A percentile compares a stretch with the other conserved stretches of the same genome.
Conservation (phyloP, 179 eudicot genomes). For the Beta macrorhiza region DNA sequence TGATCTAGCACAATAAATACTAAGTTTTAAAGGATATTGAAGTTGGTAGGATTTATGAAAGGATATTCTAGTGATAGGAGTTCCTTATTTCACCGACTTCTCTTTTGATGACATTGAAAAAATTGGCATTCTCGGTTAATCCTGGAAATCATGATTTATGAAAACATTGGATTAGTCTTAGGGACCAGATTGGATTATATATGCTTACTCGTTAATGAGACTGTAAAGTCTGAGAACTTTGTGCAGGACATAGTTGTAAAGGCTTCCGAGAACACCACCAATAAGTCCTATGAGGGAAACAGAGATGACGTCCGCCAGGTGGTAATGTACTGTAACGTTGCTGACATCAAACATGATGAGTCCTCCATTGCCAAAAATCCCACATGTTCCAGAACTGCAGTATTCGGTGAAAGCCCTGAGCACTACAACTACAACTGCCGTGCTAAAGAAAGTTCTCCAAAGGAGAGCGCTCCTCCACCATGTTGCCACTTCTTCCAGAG, state of each 20-base stretch:
- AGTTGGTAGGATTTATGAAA: too few relatives aligned
- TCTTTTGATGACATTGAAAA: not conserved
- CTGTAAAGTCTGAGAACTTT: conserved; percentile 81
- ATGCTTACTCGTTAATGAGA: conserved; percentile 84
- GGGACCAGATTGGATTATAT: not conserved
- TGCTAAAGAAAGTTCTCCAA: conserved; percentile 93
- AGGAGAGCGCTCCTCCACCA: conserved; percentile 99
- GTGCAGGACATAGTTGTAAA: conserved; percentile 77
- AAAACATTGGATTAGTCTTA: not conserved
- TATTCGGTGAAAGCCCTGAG: conserved; percentile 72
- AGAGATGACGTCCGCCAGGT: conserved; percentile 61
- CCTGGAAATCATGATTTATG: not conserved
- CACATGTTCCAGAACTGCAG: conserved; percentile 74
- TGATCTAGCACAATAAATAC: too few relatives aligned
- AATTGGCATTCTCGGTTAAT: not conserved
- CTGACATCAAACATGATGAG: conserved; percentile 89
- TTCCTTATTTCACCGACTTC: not conserved
- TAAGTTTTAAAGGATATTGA: too few relatives aligned
- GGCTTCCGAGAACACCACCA: conserved; percentile 88
- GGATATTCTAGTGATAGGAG: not conserved
- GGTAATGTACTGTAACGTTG: conserved; percentile 63
- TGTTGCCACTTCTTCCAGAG: conserved; percentile 91
- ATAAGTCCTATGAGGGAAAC: conserved; percentile 63
- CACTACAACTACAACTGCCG: conserved; percentile 89
- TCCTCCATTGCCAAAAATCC: conserved; percentile 86